Evolutionary conservation across 768 basidiomycete genomes (phyloP), one percentile per base, ranked within the genome.

Genomic region (Leccinellum albellum): DNA sequence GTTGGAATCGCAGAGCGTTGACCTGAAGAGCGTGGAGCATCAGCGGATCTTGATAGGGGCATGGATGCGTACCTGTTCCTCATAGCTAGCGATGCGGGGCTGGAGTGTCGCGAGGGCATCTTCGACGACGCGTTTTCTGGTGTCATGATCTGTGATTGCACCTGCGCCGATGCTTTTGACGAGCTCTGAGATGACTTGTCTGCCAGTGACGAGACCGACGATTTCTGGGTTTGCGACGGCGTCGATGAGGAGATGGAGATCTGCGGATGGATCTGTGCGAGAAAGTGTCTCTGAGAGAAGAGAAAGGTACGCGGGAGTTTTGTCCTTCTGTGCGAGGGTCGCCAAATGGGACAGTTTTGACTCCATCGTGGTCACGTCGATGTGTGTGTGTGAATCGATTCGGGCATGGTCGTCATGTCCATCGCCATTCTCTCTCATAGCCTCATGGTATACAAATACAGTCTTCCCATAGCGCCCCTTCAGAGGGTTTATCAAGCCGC

Each of bases 141-240:
- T 66, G 10, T 86, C 84, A 14, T 76, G 65, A 63, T 84, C 75
- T 46, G 79, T 74, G 63, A 88, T 76, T 3, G 67, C 71, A 29
- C 82, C 83, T 37, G 83, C 82, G 23, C 77, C 79, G 31, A 94
- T 76, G 53, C 77, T 74, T 70, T 81, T 86, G 60, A 94, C 90
- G 48, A 94, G 85, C 66, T 94, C 91, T 15, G 89, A 85, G 20
- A 98, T 78, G 28, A 95, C 87, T 64, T 93, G 89, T 63, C 95
- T 82, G 24, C 89, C 92, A 31, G 95, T 88, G 52, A 98, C 93
- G 63, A 94, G 83, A 47, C 91, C 89, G 50, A 87, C 83, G 58
- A 76, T 79, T 63, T 93, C 91, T 60, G 91, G 87, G 69, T 90
- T 89, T 58, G 92, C 85, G 59, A 91, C 88, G 62, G 86, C 82